phyloP scores from a whole-genome alignment of 2,329 filamentous ascomycete species.

The Colletotrichum acutatum region DNA sequence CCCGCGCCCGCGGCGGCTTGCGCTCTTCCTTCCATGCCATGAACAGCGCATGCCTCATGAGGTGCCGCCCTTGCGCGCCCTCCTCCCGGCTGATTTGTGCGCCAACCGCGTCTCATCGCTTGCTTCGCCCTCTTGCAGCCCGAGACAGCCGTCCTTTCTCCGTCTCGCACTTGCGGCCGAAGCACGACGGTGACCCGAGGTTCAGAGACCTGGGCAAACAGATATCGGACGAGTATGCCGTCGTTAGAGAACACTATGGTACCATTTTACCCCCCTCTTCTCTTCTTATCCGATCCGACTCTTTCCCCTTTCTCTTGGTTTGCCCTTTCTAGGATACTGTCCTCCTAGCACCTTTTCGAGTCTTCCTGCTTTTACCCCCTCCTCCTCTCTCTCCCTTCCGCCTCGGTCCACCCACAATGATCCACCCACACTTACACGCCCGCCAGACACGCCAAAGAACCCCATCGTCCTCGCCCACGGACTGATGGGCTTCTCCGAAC shows the following conservation, averaged over 20 bases:
- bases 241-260: slow-evolving; percentile 58
- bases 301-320: background rate
- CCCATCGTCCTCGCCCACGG: slow-evolving; percentile 75
- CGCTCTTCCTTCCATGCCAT: slow-evolving; percentile 23
- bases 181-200: slow-evolving; percentile 47
- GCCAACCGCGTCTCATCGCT: slow-evolving; percentile 33
- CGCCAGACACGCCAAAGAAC: slow-evolving; percentile 64
- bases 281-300: background rate
- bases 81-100: slow-evolving; percentile 5
- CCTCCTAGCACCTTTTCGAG: background rate
- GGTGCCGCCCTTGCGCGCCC: slow-evolving; percentile 23
- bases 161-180: slow-evolving; percentile 10
- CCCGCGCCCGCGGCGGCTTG: background rate
- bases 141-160: slow-evolving; percentile 21
- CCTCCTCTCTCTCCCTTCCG: background rate
- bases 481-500: slow-evolving; percentile 71
- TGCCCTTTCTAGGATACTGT: background rate
- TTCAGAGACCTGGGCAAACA: slow-evolving; percentile 52
- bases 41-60: slow-evolving; percentile 29
- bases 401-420: background rate
- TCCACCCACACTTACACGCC: slow-evolving; percentile 12
- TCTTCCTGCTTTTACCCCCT: background rate
- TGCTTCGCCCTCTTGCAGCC: slow-evolving; percentile 11
- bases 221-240: slow-evolving; percentile 60
- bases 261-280: slow-evolving; percentile 25